Base-by-base conservation (phyloP, 192 early-diverging fungal species). In the Coemansia interrupta region DNA sequence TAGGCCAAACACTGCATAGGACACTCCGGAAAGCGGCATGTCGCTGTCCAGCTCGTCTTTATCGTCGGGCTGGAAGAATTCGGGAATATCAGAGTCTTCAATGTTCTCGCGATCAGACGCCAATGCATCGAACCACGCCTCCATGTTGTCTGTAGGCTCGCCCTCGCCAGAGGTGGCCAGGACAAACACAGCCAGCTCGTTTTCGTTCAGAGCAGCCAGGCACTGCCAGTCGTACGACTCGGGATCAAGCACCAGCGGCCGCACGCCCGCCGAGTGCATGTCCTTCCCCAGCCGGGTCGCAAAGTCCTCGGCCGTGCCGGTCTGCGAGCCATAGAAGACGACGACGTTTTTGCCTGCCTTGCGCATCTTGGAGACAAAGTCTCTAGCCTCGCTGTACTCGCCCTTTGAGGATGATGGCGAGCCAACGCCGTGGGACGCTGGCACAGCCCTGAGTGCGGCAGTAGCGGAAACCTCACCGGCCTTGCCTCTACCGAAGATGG, bases 271-370 rank as follows among this genome's bases (percentile, higher is more conserved):
- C 42, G 76, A 78, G 45, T 72, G 69, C 24, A 72, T 69, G 60
- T 96, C 95, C 58, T 95, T 94, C 61, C 87, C 89, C 52, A 95
- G 66, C 42, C 95, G 91, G 24, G 83, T 82, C 46, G 97, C 95
- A 79, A 96, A 93, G 65, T 99, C 97, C 78, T 99, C 97, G 44
- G 95, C 96, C 8, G 97, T 99, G 55, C 97, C 97, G 8, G 97
- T 99, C 80, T 99, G 97, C 19, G 94, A 96, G 46, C 97, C 97
- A 64, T 93, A 99, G 65, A 99, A 93, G 30, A 94, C 75, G 32
- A 94, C 84, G 28, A 93, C 84, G 53, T 88, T 83, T 59, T 89
- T 86, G 59, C 82, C 86, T 1, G 66, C 68, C 32, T 67, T 73
- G 59, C 68, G 71, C 74, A 82, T 78, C 69, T 72, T 70, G n/a